Evolutionary conservation across 31 red algal genomes (phyloP), one percentile per base, ranked within the genome.

Genomic region (Porphyra umbilicalis): DNA sequence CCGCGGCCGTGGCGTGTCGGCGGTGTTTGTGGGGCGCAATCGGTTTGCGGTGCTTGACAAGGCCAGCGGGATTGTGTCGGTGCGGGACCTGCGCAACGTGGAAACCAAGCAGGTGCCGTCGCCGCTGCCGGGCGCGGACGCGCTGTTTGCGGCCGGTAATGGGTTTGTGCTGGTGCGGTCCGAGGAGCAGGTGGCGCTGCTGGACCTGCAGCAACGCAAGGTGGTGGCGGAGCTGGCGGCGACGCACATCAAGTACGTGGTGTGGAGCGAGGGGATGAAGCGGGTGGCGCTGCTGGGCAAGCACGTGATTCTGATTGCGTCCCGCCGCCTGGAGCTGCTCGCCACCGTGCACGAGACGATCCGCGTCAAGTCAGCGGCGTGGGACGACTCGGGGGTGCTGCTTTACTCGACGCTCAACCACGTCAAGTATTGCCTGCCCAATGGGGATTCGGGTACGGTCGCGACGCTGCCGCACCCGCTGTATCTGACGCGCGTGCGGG

Each of bases 331-430:
- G 79, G 97, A 99, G 74, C 81, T 87, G 67, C 85, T 99, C 35
- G 85, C 93, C 36, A 88, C 90, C 29, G 86, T 99, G 35, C 93
- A 95, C 79, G 97, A 99, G 82, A 99, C 90, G 31, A 90, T 99
- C 79, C 92, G 97, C 35, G 88, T 99, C 79, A 99, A 99, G 75
- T 96, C 93, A 35, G 97, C 93, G 10, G 97, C 94, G 30, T 99
- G 97, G 97, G 97, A 99, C 78, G 97, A 96, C 67, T 96, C 93
- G 35, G 90, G 91, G 33, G 93, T 99, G 46, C 83, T 99, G 20
- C 79, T 99, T 35, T 99, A 99, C 84, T 94, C 93, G 14, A 99
- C 97, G 18, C 39, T 95, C 80, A 99, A 93, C 77, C 97, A 99
- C 79, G 57, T 99, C 16, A 99, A 99, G 84, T 99, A 99, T 78